These are phyloP conservation scores for Diaporthe ampelina DNA, from an alignment of 2,329 filamentous ascomycete species.

Conservation along the genomic window DNA sequence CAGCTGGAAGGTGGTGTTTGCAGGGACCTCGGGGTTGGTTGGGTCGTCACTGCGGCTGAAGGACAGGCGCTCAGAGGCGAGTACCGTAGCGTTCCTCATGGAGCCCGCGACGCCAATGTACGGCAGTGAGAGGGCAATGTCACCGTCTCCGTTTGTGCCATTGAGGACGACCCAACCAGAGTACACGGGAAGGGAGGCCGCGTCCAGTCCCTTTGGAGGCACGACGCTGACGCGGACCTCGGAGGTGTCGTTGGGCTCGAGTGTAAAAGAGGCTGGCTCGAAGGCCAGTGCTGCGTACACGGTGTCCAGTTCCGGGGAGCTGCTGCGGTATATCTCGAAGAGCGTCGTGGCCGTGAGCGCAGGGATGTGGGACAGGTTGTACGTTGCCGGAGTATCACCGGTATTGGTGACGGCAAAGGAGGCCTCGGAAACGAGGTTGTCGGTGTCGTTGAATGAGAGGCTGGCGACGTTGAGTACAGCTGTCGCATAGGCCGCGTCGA, in stretches of 20 bases:
- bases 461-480: constrained; percentile 54
- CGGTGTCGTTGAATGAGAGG: constrained; percentile 61
- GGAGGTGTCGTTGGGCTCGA: constrained; percentile 47
- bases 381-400: constrained; percentile 52
- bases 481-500: constrained; percentile 55
- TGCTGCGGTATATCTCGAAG: constrained; percentile 19
- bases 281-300: constrained; percentile 10
- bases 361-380: constrained; percentile 52
- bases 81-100: constrained; percentile 44
- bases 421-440: constrained; percentile 46
- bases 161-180: constrained; percentile 60
- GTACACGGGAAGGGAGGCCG: constrained; percentile 56
- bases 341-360: constrained; percentile 54
- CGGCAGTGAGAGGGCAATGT: constrained; percentile 51
- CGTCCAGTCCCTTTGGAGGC: constrained; percentile 35
- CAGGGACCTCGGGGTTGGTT: constrained; percentile 1
- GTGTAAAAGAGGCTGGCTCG: constrained; percentile 46
- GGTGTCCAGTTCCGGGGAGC: constrained; percentile 4
- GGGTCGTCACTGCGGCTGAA: constrained; percentile 24
- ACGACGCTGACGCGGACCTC: constrained; percentile 46
- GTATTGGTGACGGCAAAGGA: constrained; percentile 57
- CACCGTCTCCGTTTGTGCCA: constrained; percentile 52
- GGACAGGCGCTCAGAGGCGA: constrained; percentile 34
- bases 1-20: constrained; percentile 20
- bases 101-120: constrained; percentile 55